A percentile compares a stretch with the other conserved stretches of the same genome.
Evolutionary conservation across 75 land plant species (phyloP).

Genomic region (Cupressus sempervirens): DNA sequence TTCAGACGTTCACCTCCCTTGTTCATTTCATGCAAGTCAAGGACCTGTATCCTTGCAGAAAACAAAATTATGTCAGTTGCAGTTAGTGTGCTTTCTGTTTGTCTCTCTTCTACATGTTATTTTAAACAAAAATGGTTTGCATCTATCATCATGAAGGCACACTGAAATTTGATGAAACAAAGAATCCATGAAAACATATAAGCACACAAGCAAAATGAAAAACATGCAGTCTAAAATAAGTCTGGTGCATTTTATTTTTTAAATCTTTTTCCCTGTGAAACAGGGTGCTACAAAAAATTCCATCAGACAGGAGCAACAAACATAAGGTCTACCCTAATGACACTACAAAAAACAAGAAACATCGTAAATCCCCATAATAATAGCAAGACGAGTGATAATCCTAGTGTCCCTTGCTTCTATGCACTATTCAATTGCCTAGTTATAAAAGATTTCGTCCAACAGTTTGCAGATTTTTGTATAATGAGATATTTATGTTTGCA

Average conservation of each 20-base stretch:
- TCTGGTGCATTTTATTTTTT: background rate
- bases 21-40: constrained; percentile 66
- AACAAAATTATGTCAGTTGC: constrained; percentile 6
- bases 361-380: background rate
- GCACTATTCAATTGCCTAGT: no score
- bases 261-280: background rate
- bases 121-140: background rate
- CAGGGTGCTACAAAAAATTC: background rate
- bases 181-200: background rate
- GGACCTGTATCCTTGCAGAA: constrained; percentile 28
- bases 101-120: background rate
- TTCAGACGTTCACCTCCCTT: constrained; percentile 67
- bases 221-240: background rate
- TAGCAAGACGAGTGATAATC: background rate
- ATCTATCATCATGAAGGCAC: background rate
- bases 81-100: background rate
- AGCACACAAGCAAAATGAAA: constrained; percentile 2
- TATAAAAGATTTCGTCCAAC: no score
- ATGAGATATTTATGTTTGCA: no score
- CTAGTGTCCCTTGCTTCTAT: no score
- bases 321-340: background rate
- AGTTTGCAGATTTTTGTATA: no score
- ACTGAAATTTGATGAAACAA: background rate
- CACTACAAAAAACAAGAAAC: background rate
- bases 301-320: background rate